Conservation (phyloP, 345 rosid species). For the Camelina sativa region DNA sequence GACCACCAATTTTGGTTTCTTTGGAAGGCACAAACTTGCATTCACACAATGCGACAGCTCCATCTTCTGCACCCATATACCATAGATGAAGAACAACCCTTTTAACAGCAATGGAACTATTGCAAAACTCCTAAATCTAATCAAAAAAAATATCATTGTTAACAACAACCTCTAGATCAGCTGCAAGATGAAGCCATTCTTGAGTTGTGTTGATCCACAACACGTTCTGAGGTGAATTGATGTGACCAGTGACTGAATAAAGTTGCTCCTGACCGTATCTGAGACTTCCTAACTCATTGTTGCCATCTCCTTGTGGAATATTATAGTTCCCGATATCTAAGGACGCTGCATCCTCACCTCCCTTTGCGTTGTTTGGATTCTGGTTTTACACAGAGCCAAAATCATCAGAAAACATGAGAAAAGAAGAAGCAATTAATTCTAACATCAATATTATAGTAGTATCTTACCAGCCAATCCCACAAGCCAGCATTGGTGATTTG, state of each 20-base stretch:
- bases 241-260: conserved; percentile 41
- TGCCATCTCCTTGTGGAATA: conserved; percentile 46
- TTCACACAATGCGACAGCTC: conserved; percentile 53
- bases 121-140: too few species aligned
- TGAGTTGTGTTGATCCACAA: conserved; percentile 49
- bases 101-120: not conserved
- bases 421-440: not conserved
- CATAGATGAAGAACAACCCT: not conserved
- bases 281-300: conserved; percentile 48
- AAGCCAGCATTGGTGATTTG: conserved; percentile 56
- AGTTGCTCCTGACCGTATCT: conserved; percentile 47
- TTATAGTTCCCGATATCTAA: conserved; percentile 49
- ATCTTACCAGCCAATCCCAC: conserved; percentile 61
- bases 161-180: conserved; percentile 51
- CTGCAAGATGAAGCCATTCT: conserved; percentile 57
- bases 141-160: not conserved
- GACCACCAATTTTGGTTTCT: conserved; percentile 55
- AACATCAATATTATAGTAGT: not conserved
- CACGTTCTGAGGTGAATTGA: conserved; percentile 40
- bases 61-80: conserved; percentile 42
- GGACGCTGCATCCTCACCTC: conserved; percentile 29
- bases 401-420: not conserved
- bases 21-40: conserved; percentile 52
- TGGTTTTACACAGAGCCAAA: conserved; percentile 18
- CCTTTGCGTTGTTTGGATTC: conserved; percentile 46